Base-by-base conservation (phyloP, 352 stramenopile genomes). In the Phytophthora meadii region DNA sequence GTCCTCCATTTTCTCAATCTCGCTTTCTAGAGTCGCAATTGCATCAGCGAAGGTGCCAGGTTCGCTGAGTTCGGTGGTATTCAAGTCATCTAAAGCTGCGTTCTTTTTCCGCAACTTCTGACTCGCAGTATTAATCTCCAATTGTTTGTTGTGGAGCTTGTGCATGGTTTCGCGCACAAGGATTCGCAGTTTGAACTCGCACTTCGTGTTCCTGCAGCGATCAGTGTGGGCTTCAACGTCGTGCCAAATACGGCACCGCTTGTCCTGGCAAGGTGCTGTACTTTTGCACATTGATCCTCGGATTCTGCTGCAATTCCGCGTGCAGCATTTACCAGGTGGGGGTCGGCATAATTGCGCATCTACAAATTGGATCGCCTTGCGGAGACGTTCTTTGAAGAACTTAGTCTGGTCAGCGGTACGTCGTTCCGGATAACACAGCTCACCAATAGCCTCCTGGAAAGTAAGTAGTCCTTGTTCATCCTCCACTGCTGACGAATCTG, bases 121-220 rank as follows among this genome's bases (percentile, higher is more conserved):
- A 41, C 58, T 72, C 10, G 65, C 64, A 5, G 69, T 46, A 19
- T 77, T 54, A 3, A 88, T 59, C 25, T 84, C 73, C 28, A 44
- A 64, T 14, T 84, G 63, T 49, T 83, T 77, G 62, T 77, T 77
- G 19, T 92, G 77, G 28, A 91, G 75, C 61, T 88, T 89, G 77
- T 91, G 81, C 80, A 89, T 87, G 27, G 80, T 91, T 51, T 91
- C 82, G 14, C 82, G 80, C 10, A 88, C 65, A 70, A 91, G 77
- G 36, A 91, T 81, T 42, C 82, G 82, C 62, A 81, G 87, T 45
- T 82, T 84, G 50, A 91, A 87, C 72, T 91, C 82, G 54, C 82
- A 91, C 32, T 87, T 70, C 17, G 65, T 50, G 71, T 91, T 88
- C 57, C 77, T 64, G 51, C 82, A 91, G n/a, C 72, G 77, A 54